Evolutionary conservation across 257 asterid genomes (phyloP).

Genomic region (Verbascum thapsus): DNA sequence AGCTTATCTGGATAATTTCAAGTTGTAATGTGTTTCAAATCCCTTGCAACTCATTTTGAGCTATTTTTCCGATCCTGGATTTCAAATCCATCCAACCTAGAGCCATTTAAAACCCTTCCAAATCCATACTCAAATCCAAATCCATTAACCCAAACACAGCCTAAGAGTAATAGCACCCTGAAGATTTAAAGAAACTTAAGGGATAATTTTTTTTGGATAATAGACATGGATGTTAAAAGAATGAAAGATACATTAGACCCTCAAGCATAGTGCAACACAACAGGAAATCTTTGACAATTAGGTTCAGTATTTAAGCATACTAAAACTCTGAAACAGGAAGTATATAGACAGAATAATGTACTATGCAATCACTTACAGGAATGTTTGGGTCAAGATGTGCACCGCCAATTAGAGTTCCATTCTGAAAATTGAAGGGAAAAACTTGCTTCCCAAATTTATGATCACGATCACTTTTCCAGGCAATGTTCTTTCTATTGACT

Average conservation of each 20-base stretch:
- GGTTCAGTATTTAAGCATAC: constrained; percentile 15
- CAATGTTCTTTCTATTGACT: constrained; percentile 62
- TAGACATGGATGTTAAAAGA: not conserved
- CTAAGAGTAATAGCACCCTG: no score
- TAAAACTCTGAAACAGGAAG: constrained; percentile 12
- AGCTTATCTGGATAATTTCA: no score
- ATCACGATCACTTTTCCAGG: constrained; percentile 84
- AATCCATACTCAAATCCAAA: no score
- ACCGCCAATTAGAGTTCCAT: constrained; percentile 72
- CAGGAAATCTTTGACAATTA: constrained; percentile 15
- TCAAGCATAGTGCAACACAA: constrained; percentile 3
- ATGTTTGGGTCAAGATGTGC: constrained; percentile 58
- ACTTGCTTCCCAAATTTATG: constrained; percentile 76
- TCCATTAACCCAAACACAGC: no score
- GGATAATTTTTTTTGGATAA: no score
- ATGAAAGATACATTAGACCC: not conserved
- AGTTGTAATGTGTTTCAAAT: no score
- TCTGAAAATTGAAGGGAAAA: constrained; percentile 73
- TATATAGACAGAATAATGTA: not conserved
- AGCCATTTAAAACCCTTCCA: no score
- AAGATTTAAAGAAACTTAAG: no score
- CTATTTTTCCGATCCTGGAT: no score
- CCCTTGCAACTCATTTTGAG: no score
- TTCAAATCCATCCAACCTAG: no score
- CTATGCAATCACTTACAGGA: constrained; percentile 54